Evolutionary conservation across 495 filamentous ascomycete species (phyloP).

Genomic region (Penicillium ochrochloron): DNA sequence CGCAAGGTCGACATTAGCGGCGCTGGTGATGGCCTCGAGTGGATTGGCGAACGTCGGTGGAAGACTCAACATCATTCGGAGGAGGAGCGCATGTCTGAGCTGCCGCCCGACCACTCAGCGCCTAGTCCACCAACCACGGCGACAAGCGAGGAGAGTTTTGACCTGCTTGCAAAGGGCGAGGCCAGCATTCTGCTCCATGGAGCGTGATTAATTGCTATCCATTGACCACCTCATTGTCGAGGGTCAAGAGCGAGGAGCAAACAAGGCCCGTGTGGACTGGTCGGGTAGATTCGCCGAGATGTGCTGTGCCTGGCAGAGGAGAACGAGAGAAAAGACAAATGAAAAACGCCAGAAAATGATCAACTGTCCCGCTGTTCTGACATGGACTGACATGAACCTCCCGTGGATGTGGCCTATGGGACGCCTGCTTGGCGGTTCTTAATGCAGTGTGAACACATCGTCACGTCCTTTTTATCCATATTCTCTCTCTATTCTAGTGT

Average conservation of each 20-base stretch:
- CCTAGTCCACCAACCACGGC: conserved; percentile 45
- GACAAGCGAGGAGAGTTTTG: conserved; percentile 68
- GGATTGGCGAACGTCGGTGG: conserved; percentile 56
- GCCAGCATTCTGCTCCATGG: conserved; percentile 49
- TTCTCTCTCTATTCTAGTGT: neutral
- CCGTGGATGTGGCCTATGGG: neutral
- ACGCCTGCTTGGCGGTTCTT: conserved; percentile 1
- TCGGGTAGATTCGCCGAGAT: neutral
- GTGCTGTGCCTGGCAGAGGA: neutral
- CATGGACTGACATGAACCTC: conserved; percentile 11
- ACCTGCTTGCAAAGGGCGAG: conserved; percentile 54
- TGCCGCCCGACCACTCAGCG: conserved; percentile 21
- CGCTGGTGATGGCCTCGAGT: conserved; percentile 57
- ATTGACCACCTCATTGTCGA: neutral
- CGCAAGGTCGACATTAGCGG: conserved; percentile 34
- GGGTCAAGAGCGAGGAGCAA: neutral
- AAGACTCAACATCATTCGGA: conserved; percentile 15
- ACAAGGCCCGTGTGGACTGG: conserved; percentile 2
- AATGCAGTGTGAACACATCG: conserved; percentile 19
- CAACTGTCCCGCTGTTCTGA: conserved; percentile 25
- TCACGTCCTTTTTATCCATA: conserved; percentile 9
- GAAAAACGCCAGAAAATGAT: neutral
- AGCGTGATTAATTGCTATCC: conserved; percentile 2
- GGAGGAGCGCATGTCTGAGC: conserved; percentile 21
- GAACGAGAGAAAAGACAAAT: neutral